Conservation (phyloP, 768 basidiomycete species). For the Macrolepiota albuminosa region DNA sequence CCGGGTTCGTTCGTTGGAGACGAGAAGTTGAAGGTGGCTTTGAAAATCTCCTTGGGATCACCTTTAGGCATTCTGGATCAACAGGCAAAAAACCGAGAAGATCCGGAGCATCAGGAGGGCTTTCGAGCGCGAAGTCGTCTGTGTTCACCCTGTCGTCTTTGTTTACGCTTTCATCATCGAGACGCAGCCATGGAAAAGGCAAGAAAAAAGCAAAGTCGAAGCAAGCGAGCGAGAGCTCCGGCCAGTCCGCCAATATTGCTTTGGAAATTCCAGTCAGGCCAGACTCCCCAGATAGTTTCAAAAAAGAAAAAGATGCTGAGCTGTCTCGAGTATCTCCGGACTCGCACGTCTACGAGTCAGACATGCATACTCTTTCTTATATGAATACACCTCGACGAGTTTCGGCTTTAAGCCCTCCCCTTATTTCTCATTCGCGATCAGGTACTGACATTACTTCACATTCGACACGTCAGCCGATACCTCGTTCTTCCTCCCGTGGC, state of each 20-base stretch:
- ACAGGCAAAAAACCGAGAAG: slow-evolving; percentile 17
- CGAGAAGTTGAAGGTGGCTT: slow-evolving; percentile 32
- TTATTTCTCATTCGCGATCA: slow-evolving; percentile 28
- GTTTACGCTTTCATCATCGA: slow-evolving; percentile 17
- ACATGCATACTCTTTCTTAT: slow-evolving; percentile 20
- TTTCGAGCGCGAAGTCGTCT: slow-evolving; percentile 23
- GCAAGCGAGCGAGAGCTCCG: slow-evolving; percentile 24
- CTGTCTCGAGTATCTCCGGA: slow-evolving; percentile 8
- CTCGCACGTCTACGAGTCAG: slow-evolving; percentile 7
- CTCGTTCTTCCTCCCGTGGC: slow-evolving; percentile 25
- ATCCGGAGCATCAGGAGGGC: slow-evolving; percentile 8
- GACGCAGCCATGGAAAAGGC: slow-evolving; percentile 28
- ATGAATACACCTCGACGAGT: slow-evolving; percentile 18
- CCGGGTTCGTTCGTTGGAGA: slow-evolving; percentile 41
- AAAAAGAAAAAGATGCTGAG: slow-evolving; percentile 17
- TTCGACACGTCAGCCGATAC: slow-evolving; percentile 11
- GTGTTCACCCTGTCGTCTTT: slow-evolving; percentile 18
- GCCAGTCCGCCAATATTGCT: slow-evolving; percentile 29
- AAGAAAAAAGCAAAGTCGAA: slow-evolving; percentile 27
- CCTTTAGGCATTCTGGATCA: slow-evolving; percentile 36
- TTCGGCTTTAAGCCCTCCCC: slow-evolving; percentile 15
- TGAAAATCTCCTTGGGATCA: slow-evolving; percentile 30
- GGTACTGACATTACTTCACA: slow-evolving; percentile 19
- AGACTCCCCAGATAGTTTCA: slow-evolving; percentile 21
- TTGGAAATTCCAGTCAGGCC: slow-evolving; percentile 29